Base-by-base conservation (phyloP, 2,329 filamentous ascomycete species). In the Xylariaceae sp. region DNA sequence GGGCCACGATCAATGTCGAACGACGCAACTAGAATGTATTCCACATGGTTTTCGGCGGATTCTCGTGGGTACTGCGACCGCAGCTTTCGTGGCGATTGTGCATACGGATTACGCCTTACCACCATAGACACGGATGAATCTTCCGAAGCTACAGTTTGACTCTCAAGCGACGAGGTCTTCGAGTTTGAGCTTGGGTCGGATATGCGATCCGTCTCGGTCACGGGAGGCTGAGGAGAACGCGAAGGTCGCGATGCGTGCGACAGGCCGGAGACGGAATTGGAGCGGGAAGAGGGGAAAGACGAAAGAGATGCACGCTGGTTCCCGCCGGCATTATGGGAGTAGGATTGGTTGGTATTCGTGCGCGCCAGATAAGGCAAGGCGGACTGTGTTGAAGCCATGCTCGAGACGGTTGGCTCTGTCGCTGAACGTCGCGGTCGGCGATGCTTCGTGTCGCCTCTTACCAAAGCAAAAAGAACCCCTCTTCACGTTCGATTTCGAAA, bases 1-100 rank as follows among this genome's bases (percentile, higher is more conserved):
- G 93, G 93, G 3, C 94, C 94, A 47, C 91, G 86, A 72, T 97
- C 93, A 66, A 97, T 96, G 73, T 97, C 92, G 74, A 99, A 99
- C 2, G 92, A 96, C 3, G 94, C 94, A 49, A 99, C 94, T 47
- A 99, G 80, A 47, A 99, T 97, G 70, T 97, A 99, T 71, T 99
- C 94, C 74, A 99, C 94, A 87, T 99, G 94, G 67, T 94, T 95
- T 71, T 97, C 88, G 5, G 79, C 77, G 9, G 85, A 82, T 51
- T 87, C 81, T n/a, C 85, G 80, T 13, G 89, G 89, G 67, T 92
- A 92, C 66, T 92, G 89, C 16, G 89, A 89, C 51, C 84, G 86
- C 67, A 87, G 73, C 67, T 81, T 84, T 63, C 81, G 80, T 15
- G 75, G 72, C 4, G 80, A 78, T 49, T 78, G 77, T 29, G 77